Base-by-base conservation (phyloP, 1,284 basidiomycete genomes). In the Pterulicium gracile region DNA sequence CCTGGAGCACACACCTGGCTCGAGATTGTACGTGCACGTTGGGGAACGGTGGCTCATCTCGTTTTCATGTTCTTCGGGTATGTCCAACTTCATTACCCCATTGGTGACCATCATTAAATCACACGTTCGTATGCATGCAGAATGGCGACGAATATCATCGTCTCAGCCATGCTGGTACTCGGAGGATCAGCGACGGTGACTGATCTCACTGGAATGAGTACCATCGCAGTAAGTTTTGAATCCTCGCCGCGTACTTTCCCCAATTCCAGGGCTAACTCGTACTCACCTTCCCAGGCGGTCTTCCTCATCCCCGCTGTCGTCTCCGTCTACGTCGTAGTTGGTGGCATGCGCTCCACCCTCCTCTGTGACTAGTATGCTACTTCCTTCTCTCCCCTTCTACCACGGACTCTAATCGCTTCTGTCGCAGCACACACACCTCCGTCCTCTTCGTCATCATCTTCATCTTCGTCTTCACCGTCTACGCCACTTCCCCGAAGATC, bases 401-500 rank as follows among this genome's bases (percentile, higher is more conserved):
- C 51, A 78, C 77, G 74, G 80, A 48, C 51, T 75, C n/a, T 64
- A 39, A 10, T 43, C 46, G 22, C 24, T 43, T 55, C 59, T 43
- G 36, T 14, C 18, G 35, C 47, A 82, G 79, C 60, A 81, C 83
- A 1, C 86, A 92, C 60, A 92, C 89, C 0, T 69, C 80, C 0
- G 81, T 89, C 10, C 74, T 93, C 19, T 89, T 89, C 57, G 76
- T 75, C 39, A 90, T 93, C 61, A 87, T 89, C 58, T 68, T 88
- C 18, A 50, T 61, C 39, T 68, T 65, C 51, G 67, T 73, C 42
- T 81, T 80, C 48, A 75, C 77, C 4, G 88, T 88, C 15, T 96
- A 93, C 59, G 78, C 79, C 0, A 86, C 92, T 0, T 77, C 75
- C 13, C 61, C 64, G 3, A 76, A 75, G 49, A 76, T 81, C 14